These are phyloP conservation scores for Macrolepiota dolichaula DNA, from an alignment of 768 basidiomycete species.

Conservation along the genomic window DNA sequence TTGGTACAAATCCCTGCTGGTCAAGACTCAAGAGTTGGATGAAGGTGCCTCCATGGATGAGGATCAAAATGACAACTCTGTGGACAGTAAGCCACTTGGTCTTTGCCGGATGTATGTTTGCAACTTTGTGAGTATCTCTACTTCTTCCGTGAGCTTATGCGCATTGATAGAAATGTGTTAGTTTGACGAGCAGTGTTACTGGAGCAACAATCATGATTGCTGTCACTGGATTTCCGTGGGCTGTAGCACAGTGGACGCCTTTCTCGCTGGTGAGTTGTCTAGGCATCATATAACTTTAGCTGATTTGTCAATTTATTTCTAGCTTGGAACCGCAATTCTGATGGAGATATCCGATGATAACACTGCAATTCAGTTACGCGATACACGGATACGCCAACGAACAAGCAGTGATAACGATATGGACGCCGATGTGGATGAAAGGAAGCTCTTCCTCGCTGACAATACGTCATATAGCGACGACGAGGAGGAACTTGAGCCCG, in stretches of 20 bases:
- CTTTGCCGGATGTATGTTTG: conserved; percentile 75
- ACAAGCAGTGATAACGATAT: conserved; percentile 10
- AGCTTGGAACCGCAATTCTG: conserved; percentile 86
- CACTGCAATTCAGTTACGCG: conserved; percentile 39
- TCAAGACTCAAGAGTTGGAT: conserved; percentile 16
- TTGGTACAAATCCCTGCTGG: conserved; percentile 12
- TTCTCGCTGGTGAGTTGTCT: conserved; percentile 67
- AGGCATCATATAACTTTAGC: neutral
- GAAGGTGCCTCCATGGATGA: conserved; percentile 39
- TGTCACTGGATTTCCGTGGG: conserved; percentile 86
- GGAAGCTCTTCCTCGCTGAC: conserved; percentile 26
- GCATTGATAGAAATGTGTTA: conserved; percentile 24
- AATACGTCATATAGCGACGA: conserved; percentile 27
- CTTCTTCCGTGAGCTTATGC: neutral
- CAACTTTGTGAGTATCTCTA: conserved; percentile 68
- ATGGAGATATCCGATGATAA: conserved; percentile 42
- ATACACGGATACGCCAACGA: conserved; percentile 34
- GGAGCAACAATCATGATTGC: conserved; percentile 77
- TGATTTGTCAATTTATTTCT: neutral
- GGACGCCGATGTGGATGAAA: conserved; percentile 22
- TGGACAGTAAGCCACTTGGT: conserved; percentile 80
- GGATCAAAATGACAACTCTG: conserved; percentile 61
- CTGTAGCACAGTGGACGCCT: conserved; percentile 89
- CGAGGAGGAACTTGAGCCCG: conserved; percentile 20
- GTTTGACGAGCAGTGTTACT: conserved; percentile 65